A percentile compares a stretch with the other conserved stretches of the same genome.
These are phyloP conservation scores for Monilinia vaccinii-corymbosi DNA, from an alignment of 2,329 filamentous ascomycete species.

Conservation along the genomic window DNA sequence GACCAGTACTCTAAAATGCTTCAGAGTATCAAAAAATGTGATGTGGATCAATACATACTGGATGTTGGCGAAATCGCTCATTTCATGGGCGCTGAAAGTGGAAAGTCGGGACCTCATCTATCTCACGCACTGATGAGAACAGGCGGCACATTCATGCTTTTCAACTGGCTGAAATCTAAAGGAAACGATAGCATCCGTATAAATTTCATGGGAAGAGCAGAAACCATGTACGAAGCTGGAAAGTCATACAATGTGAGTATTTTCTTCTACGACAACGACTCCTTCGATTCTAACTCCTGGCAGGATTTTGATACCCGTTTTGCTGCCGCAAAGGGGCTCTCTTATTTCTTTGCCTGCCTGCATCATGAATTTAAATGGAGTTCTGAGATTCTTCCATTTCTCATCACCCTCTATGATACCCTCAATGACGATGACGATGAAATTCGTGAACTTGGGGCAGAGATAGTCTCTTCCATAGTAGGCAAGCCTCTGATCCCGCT, in stretches of 20 bases:
- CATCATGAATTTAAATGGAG: slow-evolving; percentile 8
- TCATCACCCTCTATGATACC: slow-evolving; percentile 62
- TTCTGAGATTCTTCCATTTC: slow-evolving; percentile 38
- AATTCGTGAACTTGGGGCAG: slow-evolving; percentile 48
- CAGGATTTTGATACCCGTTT: slow-evolving; percentile 57
- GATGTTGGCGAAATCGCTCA: not conserved
- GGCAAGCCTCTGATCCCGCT: slow-evolving; percentile 35
- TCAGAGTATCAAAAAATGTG: not conserved
- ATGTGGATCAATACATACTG: slow-evolving; percentile 3
- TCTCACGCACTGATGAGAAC: slow-evolving; percentile 41
- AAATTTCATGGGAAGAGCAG: slow-evolving; percentile 37
- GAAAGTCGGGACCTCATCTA: slow-evolving; percentile 28
- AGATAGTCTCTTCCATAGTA: slow-evolving; percentile 31
- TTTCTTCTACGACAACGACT: not conserved
- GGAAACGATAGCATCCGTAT: slow-evolving; percentile 10
- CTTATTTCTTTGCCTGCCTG: slow-evolving; percentile 35
- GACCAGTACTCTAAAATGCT: slow-evolving; percentile 1
- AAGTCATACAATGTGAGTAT: slow-evolving; percentile 39
- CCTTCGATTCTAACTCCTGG: not conserved
- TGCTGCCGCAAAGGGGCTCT: slow-evolving; percentile 49
- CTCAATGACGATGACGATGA: slow-evolving; percentile 91
- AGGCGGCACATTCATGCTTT: slow-evolving; percentile 32
- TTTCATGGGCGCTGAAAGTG: not conserved
- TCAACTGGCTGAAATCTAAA: not conserved
- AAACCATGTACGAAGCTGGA: slow-evolving; percentile 40